Conservation (phyloP, 2,329 filamentous ascomycete species). For the Purpureocillium takamizusanense region DNA sequence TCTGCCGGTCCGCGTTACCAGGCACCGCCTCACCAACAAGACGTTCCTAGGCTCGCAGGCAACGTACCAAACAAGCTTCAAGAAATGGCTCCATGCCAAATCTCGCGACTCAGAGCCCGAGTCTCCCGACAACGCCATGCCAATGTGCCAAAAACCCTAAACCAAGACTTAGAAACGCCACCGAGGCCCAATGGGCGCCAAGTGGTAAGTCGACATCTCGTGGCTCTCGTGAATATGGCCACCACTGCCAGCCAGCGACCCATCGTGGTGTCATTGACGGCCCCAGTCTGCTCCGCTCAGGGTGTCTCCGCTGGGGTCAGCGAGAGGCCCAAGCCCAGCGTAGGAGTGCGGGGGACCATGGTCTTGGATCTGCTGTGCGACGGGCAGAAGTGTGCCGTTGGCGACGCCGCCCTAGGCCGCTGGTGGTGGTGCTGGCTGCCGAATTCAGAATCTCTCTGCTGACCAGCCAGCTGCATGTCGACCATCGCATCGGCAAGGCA, state of each 20-base stretch:
- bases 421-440: slow-evolving; percentile 16
- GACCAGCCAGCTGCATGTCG: slow-evolving; percentile 53
- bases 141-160: too few relatives aligned
- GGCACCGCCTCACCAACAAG: background rate
- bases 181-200: too few relatives aligned
- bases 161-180: too few relatives aligned
- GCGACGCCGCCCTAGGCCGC: slow-evolving; percentile 19
- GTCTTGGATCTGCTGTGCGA: slow-evolving; percentile 27
- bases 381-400: slow-evolving; percentile 16
- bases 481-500: slow-evolving; percentile 50
- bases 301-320: slow-evolving; percentile 17
- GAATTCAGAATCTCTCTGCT: slow-evolving; percentile 16
- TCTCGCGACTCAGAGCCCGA: too few relatives aligned
- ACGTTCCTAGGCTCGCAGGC: too few relatives aligned
- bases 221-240: too few relatives aligned
- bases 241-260: too few relatives aligned
- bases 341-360: slow-evolving; percentile 13
- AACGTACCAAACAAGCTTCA: background rate
- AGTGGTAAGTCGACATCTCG: too few relatives aligned
- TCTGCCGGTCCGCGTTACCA: too few relatives aligned
- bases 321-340: slow-evolving; percentile 14
- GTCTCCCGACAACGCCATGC: too few relatives aligned
- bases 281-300: slow-evolving; percentile 4
- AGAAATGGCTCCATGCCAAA: too few relatives aligned
- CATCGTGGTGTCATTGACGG: slow-evolving; percentile 9